These are phyloP conservation scores for Kluyveromyces sp. DNA, from an alignment of 1,139 yeast genomes.

Conservation along the genomic window DNA sequence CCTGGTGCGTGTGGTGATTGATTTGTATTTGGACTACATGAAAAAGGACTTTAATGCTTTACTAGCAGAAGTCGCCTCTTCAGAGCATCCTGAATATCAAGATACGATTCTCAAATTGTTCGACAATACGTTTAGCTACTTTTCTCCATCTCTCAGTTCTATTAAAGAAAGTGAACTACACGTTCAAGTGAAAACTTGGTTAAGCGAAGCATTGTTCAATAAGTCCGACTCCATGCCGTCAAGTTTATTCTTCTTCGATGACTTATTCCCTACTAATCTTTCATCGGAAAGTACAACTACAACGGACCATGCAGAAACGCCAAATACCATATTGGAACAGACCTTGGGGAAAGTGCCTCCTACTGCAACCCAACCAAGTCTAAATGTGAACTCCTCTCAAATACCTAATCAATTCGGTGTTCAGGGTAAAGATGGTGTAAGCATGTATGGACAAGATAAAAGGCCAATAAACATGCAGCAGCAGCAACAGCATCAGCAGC, in stretches of 20 bases:
- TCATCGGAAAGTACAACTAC: neutral
- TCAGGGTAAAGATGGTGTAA: too few relatives aligned
- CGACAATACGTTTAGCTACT: conserved; percentile 21
- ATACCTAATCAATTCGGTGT: too few relatives aligned
- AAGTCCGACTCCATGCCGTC: neutral
- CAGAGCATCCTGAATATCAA: conserved; percentile 13
- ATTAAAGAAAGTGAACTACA: conserved; percentile 25
- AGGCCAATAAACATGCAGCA: too few relatives aligned
- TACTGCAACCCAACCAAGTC: neutral
- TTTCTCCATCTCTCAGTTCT: conserved; percentile 17
- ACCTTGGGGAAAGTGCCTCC: neutral
- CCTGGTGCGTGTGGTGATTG: conserved; percentile 3
- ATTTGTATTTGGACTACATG: conserved; percentile 11
- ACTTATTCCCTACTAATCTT: neutral
- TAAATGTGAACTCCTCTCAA: too few relatives aligned
- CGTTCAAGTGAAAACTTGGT: conserved; percentile 18
- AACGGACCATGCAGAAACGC: neutral
- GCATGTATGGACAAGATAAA: too few relatives aligned
- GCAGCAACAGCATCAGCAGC: too few relatives aligned
- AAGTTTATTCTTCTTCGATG: neutral
- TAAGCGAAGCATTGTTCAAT: conserved; percentile 12
- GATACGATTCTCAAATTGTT: conserved; percentile 12
- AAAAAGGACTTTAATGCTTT: conserved; percentile 12
- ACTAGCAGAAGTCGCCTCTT: conserved; percentile 10
- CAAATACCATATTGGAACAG: neutral